Evolutionary conservation across 768 basidiomycete genomes (phyloP).

Genomic region (Tulasnella sp.): DNA sequence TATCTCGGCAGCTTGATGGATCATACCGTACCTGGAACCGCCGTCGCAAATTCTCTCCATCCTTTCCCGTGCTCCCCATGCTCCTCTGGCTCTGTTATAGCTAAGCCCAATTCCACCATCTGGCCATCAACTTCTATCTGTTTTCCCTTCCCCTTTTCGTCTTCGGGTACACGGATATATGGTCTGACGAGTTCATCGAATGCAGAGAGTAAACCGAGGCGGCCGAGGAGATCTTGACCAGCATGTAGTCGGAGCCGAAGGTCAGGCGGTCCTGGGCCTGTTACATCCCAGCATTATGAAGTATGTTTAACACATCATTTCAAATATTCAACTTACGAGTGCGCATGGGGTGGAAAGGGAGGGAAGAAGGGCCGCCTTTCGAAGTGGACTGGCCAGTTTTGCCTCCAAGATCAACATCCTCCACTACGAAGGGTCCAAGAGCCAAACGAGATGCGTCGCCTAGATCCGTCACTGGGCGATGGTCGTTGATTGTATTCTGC

Average conservation of each 20-base stretch:
- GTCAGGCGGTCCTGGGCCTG: conserved; percentile 4
- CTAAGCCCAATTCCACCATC: conserved; percentile 2
- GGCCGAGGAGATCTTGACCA: conserved; percentile 11
- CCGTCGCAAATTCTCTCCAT: conserved; percentile 6
- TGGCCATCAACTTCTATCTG: conserved; percentile 2
- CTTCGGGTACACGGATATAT: conserved; percentile 9
- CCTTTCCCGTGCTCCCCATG: conserved; percentile 12
- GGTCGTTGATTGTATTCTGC: no score
- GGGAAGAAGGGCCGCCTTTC: no score
- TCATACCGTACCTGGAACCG: neutral
- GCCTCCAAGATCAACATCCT: no score
- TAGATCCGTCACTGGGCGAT: no score
- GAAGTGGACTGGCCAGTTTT: no score
- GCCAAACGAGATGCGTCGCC: no score
- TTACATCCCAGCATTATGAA: neutral
- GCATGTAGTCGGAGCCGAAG: conserved; percentile 11
- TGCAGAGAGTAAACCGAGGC: conserved; percentile 10
- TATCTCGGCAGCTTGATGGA: no score
- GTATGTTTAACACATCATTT: no score
- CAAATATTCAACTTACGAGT: no score
- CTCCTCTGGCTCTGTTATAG: neutral
- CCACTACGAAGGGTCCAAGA: no score
- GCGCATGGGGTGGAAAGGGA: no score
- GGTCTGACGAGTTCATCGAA: conserved; percentile 13
- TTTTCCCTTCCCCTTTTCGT: conserved; percentile 15